Base-by-base conservation (phyloP, 208 protist species). In the Crithidia acanthocephali region DNA sequence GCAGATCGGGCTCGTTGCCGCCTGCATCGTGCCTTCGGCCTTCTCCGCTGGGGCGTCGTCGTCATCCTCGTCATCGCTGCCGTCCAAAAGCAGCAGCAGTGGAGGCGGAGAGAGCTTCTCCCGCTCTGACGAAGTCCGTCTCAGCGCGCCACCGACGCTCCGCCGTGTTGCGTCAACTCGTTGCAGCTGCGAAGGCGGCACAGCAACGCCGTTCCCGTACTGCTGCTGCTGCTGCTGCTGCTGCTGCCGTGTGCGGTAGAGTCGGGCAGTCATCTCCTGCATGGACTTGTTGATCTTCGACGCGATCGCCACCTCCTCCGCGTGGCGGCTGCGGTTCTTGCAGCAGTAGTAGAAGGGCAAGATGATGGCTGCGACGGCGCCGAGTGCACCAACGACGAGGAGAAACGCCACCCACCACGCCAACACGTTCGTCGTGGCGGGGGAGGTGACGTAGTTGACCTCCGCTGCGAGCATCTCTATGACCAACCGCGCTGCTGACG, bases 171-270 rank as follows among this genome's bases (percentile, higher is more conserved):
- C 33, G 20, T 37, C 25, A 16, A 32, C 2, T 28, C 15, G 27
- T n/a, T 27, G 27, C 28, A 67, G 10, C 59, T 32, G 59, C 28
- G 30, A 2, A 2, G 50, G 16, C 5, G 30, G 1, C 20, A 27
- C 0, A n/a, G 1, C 27, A 32, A 52, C 0, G 4, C 18, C 42
- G 10, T 13, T 20, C 20, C 50, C 57, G 53, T 32, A 59, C 23
- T 52, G 28, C 20, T 72, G 25, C 48, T 59, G 60, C n/a, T n/a
- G n/a, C 35, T 55, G 35, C 40, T 61, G 50, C 40, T 61, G 65
- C 55, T 44, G 51, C 56, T 76, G 53, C n/a, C 62, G 71, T 13
- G 63, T 76, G 37, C 63, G 47, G 63, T 76, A 76, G 23, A 76
- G 56, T 2, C 71, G 63, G 11, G 61, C 45, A 15, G 71, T 76